Base-by-base conservation (phyloP, 768 basidiomycete species). In the Scleroderma bovista region DNA sequence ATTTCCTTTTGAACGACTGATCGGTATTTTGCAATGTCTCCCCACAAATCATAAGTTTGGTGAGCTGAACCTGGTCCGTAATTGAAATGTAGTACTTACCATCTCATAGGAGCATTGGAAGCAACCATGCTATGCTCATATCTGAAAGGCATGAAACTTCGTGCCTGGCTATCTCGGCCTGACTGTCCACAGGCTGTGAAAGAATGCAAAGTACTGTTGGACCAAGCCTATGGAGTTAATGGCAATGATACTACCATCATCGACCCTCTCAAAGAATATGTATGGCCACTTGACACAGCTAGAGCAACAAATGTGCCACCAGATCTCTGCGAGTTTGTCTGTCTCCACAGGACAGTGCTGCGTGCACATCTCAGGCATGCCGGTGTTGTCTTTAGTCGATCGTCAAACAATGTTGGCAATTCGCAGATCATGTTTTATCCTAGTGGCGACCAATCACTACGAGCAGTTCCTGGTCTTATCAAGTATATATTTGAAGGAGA, bases 1-100 rank as follows among this genome's bases (percentile, higher is more conserved):
- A 2, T 74, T 69, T 50, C 69, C 68, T 0, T 72, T 68, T 39
- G 69, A 75, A 46, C 47, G 58, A 0, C 48, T 68, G 11, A 74
- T 75, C 42, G 67, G 72, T 0, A 60, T 55, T 29, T 51, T 75
- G 1, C 72, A 75, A 39, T 37, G 53, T 1, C 56, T 72, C 9
- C 41, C 55, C 6, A 69, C 54, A 0, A 75, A 75, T 49, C 51
- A 66, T 39, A 57, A 62, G 15, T 48, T 57, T 48, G 67, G 70
- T 52, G 40, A 13, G 50, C 43, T 50, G 46, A 7, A 43, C 57
- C 46, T 55, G 55, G n/a, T n/a, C n/a, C n/a, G n/a, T n/a, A n/a
- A n/a, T n/a, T 45, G 8, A 4, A 39, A 40, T 40, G 1, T n/a
- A 49, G 48, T 1, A 3, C 46, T 57, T 57, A 20, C 23, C 29